Conservation (phyloP, 768 basidiomycete species). For the Hygrophoropsis aurantiaca region DNA sequence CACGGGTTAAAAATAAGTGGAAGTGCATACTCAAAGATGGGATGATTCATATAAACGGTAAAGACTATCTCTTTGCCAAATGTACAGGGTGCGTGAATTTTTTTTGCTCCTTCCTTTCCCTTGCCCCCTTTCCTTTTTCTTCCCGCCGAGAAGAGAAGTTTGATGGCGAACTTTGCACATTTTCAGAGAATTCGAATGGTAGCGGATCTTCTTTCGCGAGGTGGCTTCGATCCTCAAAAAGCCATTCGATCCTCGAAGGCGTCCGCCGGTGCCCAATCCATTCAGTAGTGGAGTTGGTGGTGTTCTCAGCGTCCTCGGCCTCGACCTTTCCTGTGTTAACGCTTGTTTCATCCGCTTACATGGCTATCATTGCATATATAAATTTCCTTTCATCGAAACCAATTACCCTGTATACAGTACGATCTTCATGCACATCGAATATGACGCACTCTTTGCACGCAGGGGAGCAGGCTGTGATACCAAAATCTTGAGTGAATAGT, state of each 20-base stretch:
- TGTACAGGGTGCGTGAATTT: slow-evolving; percentile 81
- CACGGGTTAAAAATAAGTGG: slow-evolving; percentile 99
- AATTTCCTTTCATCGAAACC: background rate
- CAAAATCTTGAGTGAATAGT: no score
- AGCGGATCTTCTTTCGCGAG: slow-evolving; percentile 9
- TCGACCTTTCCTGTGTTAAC: background rate
- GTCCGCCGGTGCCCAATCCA: no score
- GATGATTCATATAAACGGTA: slow-evolving; percentile 95
- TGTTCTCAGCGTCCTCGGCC: background rate
- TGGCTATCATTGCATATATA: background rate
- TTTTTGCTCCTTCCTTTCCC: background rate
- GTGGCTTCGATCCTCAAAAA: no score
- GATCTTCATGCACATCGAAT: background rate
- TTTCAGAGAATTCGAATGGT: slow-evolving; percentile 52
- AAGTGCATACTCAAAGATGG: slow-evolving; percentile 98
- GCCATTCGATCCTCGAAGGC: no score
- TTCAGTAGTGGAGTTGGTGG: no score
- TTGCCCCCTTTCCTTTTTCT: background rate
- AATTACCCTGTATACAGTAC: background rate
- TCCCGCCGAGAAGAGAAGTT: background rate
- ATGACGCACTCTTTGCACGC: background rate
- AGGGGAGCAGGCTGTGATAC: no score
- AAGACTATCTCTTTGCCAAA: slow-evolving; percentile 96
- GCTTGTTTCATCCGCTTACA: background rate
- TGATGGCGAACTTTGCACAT: background rate